Conservation (phyloP, 345 rosid genomes). For the Salix brachista region DNA sequence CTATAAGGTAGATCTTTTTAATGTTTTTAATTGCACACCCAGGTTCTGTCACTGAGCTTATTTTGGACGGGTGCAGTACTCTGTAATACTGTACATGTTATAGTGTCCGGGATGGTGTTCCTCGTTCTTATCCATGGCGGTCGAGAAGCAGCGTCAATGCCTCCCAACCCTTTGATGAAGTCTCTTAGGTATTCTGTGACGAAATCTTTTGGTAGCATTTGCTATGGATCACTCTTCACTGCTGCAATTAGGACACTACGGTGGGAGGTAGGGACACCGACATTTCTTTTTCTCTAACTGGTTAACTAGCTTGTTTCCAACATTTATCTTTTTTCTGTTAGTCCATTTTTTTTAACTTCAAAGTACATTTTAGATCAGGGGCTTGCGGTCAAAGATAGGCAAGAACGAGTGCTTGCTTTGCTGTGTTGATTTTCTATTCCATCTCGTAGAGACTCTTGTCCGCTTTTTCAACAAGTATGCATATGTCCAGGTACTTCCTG, state of each 20-base stretch:
- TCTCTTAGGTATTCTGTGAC: slow-evolving; percentile 76
- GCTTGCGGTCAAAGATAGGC: slow-evolving; percentile 89
- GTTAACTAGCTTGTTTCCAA: slow-evolving; percentile 3
- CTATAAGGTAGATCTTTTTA: slow-evolving; percentile 9
- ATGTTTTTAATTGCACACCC: slow-evolving; percentile 29
- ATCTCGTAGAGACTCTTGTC: slow-evolving; percentile 95
- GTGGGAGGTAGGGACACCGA: slow-evolving; percentile 67
- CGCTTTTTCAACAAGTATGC: slow-evolving; percentile 97
- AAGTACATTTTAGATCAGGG: slow-evolving; percentile 62
- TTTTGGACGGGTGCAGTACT: slow-evolving; percentile 98
- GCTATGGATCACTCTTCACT: slow-evolving; percentile 96
- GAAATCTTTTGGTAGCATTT: slow-evolving; percentile 91
- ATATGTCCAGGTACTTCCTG: slow-evolving; percentile 71
- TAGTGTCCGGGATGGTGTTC: slow-evolving; percentile 93
- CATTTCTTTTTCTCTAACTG: slow-evolving; percentile 9
- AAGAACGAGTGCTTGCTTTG: slow-evolving; percentile 94
- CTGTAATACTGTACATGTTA: slow-evolving; percentile 90
- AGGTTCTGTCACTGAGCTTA: slow-evolving; percentile 89
- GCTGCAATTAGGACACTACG: slow-evolving; percentile 92
- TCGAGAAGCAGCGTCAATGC: slow-evolving; percentile 65
- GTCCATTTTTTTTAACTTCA: slow-evolving; percentile 10
- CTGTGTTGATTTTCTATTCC: slow-evolving; percentile 85
- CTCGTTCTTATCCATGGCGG: slow-evolving; percentile 85
- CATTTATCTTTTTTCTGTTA: background rate
- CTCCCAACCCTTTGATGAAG: slow-evolving; percentile 64